Evolutionary conservation across 495 filamentous ascomycete genomes (phyloP), one percentile per base, ranked within the genome.

Genomic region (Penicillium cosmopolitanum): DNA sequence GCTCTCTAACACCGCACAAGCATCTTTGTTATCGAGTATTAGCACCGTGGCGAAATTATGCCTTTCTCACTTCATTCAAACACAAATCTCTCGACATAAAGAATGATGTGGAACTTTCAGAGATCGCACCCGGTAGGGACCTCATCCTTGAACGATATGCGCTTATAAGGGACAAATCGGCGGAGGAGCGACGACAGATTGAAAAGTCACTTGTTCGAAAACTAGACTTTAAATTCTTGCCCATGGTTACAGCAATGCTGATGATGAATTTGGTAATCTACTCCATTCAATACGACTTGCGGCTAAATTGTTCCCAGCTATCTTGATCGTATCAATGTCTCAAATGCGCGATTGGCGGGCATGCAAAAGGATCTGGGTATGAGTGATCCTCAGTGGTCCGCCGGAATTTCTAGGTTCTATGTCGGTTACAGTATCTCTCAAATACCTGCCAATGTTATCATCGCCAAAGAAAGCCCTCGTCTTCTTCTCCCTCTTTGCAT

Each of bases 371-470:
- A 44, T 44, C 42, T 44, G 16, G 42, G 42, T n/a, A 44, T 21
- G 42, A 44, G n/a, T n/a, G 42, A 44, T 18, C 16, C 42, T 44
- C 42, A 44, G 16, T 44, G 42, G 42, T 44, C 42, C 8, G 42
- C 42, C 4, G 42, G 42, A 44, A 44, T 44, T n/a, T 44, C 42
- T 1, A 3, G 21, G 42, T 44, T 44, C 9, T 44, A 44, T 21
- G 16, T 44, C 12, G 42, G 42, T 21, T 44, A 44, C 16, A 44
- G 21, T 10, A 44, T 44, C 16, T 44, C 42, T 21, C 42, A 44
- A 18, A 44, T 44, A 18, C 42, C 42, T n/a, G 42, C 42, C n/a
- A 44, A 44, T 44, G 16, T 44, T 19, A 44, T 44, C 42, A n/a
- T 44, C 6, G 42, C 42, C 12, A 44, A 44, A 44, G 42, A 16